These are phyloP conservation scores for Aspergillus costaricaensis DNA, from an alignment of 2,329 filamentous ascomycete genomes.

Conservation along the genomic window DNA sequence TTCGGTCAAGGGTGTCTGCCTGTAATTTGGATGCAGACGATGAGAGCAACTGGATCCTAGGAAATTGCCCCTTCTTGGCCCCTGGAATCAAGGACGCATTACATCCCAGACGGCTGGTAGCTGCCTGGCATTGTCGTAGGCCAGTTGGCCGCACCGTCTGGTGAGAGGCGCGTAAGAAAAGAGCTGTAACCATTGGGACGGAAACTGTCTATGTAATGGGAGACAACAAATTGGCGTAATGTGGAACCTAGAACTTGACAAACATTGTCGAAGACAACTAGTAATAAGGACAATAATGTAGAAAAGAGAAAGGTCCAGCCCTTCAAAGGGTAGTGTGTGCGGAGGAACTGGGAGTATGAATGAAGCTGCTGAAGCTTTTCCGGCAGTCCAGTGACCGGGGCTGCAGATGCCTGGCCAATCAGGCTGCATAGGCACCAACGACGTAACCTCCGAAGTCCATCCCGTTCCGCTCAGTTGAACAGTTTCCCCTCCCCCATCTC, in stretches of 20 bases:
- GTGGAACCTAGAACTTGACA: background rate
- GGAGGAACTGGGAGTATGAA: background rate
- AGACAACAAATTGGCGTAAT: background rate
- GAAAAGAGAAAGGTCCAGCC: background rate
- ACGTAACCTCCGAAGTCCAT: constrained; percentile 22
- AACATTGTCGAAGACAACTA: background rate
- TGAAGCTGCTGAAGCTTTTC: constrained; percentile 12
- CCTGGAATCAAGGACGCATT: background rate
- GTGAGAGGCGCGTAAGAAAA: constrained; percentile 31
- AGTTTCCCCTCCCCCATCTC: constrained; percentile 3
- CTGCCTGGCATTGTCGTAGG: constrained; percentile 6
- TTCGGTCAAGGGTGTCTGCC: constrained; percentile 56
- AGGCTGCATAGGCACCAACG: constrained; percentile 21
- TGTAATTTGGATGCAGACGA: constrained; percentile 26
- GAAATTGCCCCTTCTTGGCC: background rate
- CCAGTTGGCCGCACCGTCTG: constrained; percentile 24
- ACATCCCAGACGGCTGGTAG: constrained; percentile 11
- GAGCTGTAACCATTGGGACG: constrained; percentile 33
- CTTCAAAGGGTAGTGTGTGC: background rate
- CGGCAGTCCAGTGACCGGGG: constrained; percentile 12
- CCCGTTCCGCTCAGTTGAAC: constrained; percentile 4
- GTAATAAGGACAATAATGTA: background rate
- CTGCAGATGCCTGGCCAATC: constrained; percentile 22
- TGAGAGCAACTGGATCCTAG: constrained; percentile 30
- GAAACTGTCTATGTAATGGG: constrained; percentile 12